Evolutionary conservation across 2,329 filamentous ascomycete species (phyloP).

Genomic region (Podosphaera aphanis): DNA sequence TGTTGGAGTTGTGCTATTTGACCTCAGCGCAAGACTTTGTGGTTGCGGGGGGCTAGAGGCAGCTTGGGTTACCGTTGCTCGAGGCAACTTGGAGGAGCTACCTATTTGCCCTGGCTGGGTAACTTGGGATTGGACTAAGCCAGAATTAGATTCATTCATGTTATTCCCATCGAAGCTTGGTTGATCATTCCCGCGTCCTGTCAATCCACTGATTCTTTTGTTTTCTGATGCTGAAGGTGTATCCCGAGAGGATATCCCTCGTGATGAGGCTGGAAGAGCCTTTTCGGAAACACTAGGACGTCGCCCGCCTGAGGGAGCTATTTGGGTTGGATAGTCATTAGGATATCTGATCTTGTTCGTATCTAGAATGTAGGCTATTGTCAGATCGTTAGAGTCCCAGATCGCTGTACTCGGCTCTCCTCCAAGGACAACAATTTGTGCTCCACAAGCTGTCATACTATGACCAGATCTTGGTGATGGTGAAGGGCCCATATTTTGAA

Average conservation of each 20-base stretch:
- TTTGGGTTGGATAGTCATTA: constrained; percentile 34
- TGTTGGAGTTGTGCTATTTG: constrained; percentile 7
- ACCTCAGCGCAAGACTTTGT: constrained; percentile 31
- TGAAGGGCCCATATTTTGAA: constrained; percentile 96
- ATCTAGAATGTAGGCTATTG: constrained; percentile 75
- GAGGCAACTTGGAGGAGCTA: constrained; percentile 33
- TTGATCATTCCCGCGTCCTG: constrained; percentile 12
- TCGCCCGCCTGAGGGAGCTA: constrained; percentile 17
- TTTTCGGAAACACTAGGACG: constrained; percentile 22
- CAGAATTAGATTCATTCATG: constrained; percentile 15
- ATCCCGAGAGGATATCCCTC: constrained; percentile 13
- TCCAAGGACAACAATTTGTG: constrained; percentile 75
- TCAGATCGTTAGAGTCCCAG: constrained; percentile 60
- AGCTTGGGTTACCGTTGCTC: constrained; percentile 32
- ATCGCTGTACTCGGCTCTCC: constrained; percentile 83
- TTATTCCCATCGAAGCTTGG: constrained; percentile 18
- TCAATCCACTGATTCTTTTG: constrained; percentile 23
- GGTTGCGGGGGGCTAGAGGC: constrained; percentile 39
- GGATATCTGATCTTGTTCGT: constrained; percentile 94
- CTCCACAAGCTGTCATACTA: constrained; percentile 89
- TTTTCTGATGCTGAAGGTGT: constrained; percentile 18
- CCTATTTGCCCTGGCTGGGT: constrained; percentile 14
- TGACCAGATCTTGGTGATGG: constrained; percentile 85
- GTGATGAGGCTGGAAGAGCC: constrained; percentile 8
- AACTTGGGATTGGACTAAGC: too few species aligned